A percentile compares a stretch with the other conserved stretches of the same genome.
Conservation (phyloP, 345 rosid species). For the Crucihimalaya himalaica region DNA sequence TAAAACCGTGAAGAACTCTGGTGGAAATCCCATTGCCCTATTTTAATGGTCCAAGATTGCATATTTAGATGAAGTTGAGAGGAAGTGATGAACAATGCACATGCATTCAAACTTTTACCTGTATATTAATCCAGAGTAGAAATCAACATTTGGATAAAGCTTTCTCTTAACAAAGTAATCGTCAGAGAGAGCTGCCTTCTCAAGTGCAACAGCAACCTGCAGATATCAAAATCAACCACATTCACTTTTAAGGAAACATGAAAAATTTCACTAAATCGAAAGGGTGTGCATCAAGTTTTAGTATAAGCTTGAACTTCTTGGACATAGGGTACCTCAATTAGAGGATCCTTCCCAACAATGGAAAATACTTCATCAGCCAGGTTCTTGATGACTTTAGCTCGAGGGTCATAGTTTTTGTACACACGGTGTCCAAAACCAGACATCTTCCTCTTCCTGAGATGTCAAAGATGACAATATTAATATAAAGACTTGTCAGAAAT, state of each 20-base stretch:
- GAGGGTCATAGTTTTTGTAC: constrained; percentile 95
- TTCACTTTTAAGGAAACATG: neutral
- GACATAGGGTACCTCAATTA: constrained; percentile 69
- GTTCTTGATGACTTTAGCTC: constrained; percentile 90
- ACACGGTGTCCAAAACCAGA: constrained; percentile 99
- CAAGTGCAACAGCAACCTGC: constrained; percentile 94
- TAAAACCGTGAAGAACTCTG: constrained; percentile 90
- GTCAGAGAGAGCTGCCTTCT: constrained; percentile 94
- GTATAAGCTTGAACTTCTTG: neutral
- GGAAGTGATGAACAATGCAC: constrained; percentile 8
- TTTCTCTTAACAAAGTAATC: constrained; percentile 89
- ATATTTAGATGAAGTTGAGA: constrained; percentile 12
- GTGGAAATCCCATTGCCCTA: constrained; percentile 98
- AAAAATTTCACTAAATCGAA: neutral
- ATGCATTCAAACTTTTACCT: constrained; percentile 48
- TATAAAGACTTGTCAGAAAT: neutral
- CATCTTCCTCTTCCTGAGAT: constrained; percentile 86
- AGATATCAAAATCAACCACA: constrained; percentile 15
- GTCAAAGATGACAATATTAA: neutral
- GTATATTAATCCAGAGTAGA: constrained; percentile 93
- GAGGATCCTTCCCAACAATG: constrained; percentile 97
- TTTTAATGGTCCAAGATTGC: constrained; percentile 10
- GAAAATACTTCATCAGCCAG: constrained; percentile 94
- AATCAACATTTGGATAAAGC: constrained; percentile 97
- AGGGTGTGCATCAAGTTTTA: neutral